These are phyloP conservation scores for Psilocybe sp. DNA, from an alignment of 768 basidiomycete genomes.

Conservation along the genomic window DNA sequence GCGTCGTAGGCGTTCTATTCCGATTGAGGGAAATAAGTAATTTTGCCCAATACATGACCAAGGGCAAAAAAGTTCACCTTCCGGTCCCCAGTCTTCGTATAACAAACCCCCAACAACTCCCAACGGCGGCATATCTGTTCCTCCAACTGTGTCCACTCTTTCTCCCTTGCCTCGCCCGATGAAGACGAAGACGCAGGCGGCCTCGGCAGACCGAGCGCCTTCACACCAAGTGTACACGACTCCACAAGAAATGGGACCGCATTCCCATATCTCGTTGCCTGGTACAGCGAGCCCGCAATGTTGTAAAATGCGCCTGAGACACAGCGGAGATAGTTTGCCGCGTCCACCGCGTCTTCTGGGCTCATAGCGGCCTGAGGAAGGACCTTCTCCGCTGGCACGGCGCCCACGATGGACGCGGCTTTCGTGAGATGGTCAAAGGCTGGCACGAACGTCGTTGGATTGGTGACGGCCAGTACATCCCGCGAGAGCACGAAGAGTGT, in stretches of 20 bases:
- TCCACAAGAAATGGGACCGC: conserved; percentile 67
- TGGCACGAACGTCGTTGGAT: conserved; percentile 32
- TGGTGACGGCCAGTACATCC: conserved; percentile 15
- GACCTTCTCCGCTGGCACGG: conserved; percentile 11
- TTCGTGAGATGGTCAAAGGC: conserved; percentile 46
- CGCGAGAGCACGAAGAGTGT: conserved; percentile 20
- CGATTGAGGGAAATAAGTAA: background rate
- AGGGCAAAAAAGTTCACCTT: conserved; percentile 43
- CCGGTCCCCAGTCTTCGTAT: conserved; percentile 73
- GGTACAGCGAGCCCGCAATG: conserved; percentile 67
- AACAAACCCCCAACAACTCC: conserved; percentile 80
- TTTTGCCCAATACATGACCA: background rate
- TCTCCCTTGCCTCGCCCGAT: conserved; percentile 22
- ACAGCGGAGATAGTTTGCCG: conserved; percentile 63
- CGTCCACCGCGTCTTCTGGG: conserved; percentile 19
- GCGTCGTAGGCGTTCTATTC: conserved; percentile 59
- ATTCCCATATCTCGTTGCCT: conserved; percentile 55
- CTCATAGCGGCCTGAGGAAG: conserved; percentile 1
- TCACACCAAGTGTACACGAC: conserved; percentile 53
- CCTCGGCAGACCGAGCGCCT: conserved; percentile 36
- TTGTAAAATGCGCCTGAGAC: conserved; percentile 72
- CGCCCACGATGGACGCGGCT: conserved; percentile 34
- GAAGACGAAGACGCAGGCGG: conserved; percentile 1
- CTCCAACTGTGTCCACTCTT: conserved; percentile 57
- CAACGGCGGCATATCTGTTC: conserved; percentile 70